phyloP scores from a whole-genome alignment of 2,329 filamentous ascomycete genomes.

The Verticillium albo-atrum region DNA sequence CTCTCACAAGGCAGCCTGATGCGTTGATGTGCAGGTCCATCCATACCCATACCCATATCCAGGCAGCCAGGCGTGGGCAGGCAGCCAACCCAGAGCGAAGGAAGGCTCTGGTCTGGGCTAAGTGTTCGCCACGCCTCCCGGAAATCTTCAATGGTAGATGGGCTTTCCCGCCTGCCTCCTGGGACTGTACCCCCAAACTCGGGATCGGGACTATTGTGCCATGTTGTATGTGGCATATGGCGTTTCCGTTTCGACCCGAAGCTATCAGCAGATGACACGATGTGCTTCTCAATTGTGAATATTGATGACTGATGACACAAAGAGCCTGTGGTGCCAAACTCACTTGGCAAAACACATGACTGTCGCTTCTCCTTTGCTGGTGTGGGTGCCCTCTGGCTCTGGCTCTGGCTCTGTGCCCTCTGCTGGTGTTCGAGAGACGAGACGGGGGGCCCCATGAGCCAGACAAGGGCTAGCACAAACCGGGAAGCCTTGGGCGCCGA shows the following conservation, averaged over 20 bases:
- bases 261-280: neutral
- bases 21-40: neutral
- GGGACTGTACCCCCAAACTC: neutral
- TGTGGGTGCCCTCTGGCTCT: neutral
- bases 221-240: too few relatives aligned
- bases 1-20: neutral
- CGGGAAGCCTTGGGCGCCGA: slow-evolving; percentile 8
- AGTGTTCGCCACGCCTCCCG: neutral
- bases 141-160: neutral
- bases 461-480: slow-evolving; percentile 5
- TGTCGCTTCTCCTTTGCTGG: neutral
- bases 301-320: neutral
- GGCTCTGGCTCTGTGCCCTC: neutral
- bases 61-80: neutral
- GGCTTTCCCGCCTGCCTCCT: neutral
- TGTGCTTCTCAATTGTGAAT: neutral
- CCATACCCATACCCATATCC: neutral
- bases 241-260: neutral
- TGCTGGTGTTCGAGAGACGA: neutral
- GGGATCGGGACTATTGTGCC: neutral
- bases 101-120: neutral
- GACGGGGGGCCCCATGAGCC: slow-evolving; percentile 3
- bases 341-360: neutral
- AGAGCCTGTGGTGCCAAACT: neutral
- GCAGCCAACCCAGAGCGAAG: neutral